Evolutionary conservation across 805 yeast species (phyloP).

Genomic region (Candida montana): DNA sequence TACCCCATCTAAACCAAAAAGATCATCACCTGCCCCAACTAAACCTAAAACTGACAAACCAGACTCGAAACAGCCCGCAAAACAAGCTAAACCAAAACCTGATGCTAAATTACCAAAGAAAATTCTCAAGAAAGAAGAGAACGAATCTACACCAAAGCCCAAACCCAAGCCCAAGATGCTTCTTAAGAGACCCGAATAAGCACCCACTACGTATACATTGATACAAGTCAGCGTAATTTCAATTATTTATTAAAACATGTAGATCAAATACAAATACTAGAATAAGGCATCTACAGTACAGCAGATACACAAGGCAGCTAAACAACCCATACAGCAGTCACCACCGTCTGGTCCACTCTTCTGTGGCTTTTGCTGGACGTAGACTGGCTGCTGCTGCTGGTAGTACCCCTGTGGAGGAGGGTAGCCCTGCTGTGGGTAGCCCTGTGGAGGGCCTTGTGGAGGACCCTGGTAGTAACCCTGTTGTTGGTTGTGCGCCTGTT

Average conservation of each 20-base stretch:
- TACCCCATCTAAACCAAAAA: neutral
- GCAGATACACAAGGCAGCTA: constrained; percentile 51
- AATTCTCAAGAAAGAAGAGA: neutral
- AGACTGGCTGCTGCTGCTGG: constrained; percentile 46
- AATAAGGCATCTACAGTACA: constrained; percentile 49
- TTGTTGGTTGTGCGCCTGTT: constrained; percentile 10
- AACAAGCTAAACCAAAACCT: neutral
- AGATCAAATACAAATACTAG: constrained; percentile 20
- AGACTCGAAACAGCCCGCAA: neutral
- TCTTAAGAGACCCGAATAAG: neutral
- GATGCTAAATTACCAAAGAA: neutral
- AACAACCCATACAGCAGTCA: constrained; percentile 47
- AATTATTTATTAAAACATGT: too few species aligned
- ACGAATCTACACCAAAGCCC: too few species aligned
- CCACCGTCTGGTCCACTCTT: constrained; percentile 27
- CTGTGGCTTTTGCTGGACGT: constrained; percentile 45
- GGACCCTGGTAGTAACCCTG: constrained; percentile 17
- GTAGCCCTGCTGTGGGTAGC: constrained; percentile 25
- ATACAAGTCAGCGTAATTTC: neutral
- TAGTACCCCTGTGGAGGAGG: constrained; percentile 40
- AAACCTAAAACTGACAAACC: neutral
- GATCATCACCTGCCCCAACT: neutral
- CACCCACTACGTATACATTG: neutral
- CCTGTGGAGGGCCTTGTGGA: constrained; percentile 19
- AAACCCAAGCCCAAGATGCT: constrained; percentile 9